Evolutionary conservation across 2,329 filamentous ascomycete genomes (phyloP).

Genomic region (Helotiales sp.): DNA sequence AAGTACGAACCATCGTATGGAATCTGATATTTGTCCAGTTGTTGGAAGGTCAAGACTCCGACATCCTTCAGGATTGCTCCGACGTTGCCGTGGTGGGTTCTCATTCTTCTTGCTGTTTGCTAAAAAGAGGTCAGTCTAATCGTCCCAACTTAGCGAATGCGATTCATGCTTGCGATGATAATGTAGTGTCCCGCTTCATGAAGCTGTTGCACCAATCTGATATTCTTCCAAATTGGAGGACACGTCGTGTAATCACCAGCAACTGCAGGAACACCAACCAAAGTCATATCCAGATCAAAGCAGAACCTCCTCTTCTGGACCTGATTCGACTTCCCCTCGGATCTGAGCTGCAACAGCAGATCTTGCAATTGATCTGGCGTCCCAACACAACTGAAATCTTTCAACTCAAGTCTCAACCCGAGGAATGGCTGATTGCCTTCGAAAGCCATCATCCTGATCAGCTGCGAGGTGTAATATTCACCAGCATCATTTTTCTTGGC

Average conservation of each 20-base stretch:
- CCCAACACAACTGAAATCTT: slow-evolving; percentile 10
- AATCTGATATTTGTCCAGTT: slow-evolving; percentile 8
- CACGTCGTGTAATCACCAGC: slow-evolving; percentile 9
- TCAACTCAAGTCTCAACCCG: neutral
- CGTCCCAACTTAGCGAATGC: too few relatives aligned
- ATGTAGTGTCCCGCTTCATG: slow-evolving; percentile 10
- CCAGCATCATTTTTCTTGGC: neutral
- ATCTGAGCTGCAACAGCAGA: slow-evolving; percentile 30
- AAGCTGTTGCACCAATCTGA: slow-evolving; percentile 9
- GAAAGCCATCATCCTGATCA: slow-evolving; percentile 9
- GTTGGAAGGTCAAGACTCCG: slow-evolving; percentile 20
- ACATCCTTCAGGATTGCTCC: slow-evolving; percentile 9
- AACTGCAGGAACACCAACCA: slow-evolving; percentile 30
- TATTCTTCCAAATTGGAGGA: slow-evolving; percentile 14
- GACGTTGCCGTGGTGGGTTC: slow-evolving; percentile 9
- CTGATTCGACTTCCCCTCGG: slow-evolving; percentile 23
- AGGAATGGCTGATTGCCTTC: slow-evolving; percentile 4
- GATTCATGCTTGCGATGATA: slow-evolving; percentile 4
- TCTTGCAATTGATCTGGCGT: slow-evolving; percentile 19
- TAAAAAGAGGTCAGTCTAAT: neutral
- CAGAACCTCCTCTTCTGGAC: slow-evolving; percentile 34
- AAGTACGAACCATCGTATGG: slow-evolving; percentile 5
- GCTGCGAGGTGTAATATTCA: slow-evolving; percentile 10
- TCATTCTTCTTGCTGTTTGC: slow-evolving; percentile 12
- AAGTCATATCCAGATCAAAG: slow-evolving; percentile 36